phyloP scores from a whole-genome alignment of 495 filamentous ascomycete genomes.

The Penicillium pancosmium region DNA sequence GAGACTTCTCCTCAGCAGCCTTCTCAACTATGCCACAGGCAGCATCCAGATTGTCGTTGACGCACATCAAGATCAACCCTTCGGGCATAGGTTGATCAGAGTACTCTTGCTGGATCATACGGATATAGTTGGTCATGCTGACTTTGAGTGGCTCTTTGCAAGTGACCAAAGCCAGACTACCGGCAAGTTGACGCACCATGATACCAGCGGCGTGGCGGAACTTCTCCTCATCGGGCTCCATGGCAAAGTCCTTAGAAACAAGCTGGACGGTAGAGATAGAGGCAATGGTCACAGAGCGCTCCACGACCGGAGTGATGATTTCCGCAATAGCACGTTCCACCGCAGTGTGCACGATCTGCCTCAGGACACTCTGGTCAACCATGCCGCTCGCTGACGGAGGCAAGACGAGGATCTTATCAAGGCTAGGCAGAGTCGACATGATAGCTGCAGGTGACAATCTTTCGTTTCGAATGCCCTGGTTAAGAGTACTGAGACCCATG shows the following conservation, averaged over 20 bases:
- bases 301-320: conserved; percentile 95
- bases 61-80: conserved; percentile 90
- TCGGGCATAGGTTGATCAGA: conserved; percentile 81
- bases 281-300: conserved; percentile 95
- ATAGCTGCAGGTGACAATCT: conserved; percentile 73
- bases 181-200: conserved; percentile 89
- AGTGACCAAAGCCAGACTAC: conserved; percentile 92
- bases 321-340: conserved; percentile 87
- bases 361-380: conserved; percentile 67
- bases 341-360: conserved; percentile 79
- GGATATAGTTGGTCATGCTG: conserved; percentile 95
- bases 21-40: conserved; percentile 92
- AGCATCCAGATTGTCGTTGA: conserved; percentile 94
- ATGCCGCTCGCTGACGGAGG: conserved; percentile 76
- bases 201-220: conserved; percentile 83
- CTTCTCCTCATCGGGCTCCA: conserved; percentile 84
- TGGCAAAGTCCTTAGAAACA: conserved; percentile 93
- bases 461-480: conserved; percentile 65
- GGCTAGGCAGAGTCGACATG: conserved; percentile 74
- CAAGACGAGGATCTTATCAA: conserved; percentile 70
- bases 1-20: conserved; percentile 87
- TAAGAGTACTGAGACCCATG: conserved; percentile 71
- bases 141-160: conserved; percentile 95
- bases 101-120: conserved; percentile 68
- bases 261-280: conserved; percentile 93